Conservation (phyloP, 2,329 filamentous ascomycete species). For the Cordyceps fumosorosea region DNA sequence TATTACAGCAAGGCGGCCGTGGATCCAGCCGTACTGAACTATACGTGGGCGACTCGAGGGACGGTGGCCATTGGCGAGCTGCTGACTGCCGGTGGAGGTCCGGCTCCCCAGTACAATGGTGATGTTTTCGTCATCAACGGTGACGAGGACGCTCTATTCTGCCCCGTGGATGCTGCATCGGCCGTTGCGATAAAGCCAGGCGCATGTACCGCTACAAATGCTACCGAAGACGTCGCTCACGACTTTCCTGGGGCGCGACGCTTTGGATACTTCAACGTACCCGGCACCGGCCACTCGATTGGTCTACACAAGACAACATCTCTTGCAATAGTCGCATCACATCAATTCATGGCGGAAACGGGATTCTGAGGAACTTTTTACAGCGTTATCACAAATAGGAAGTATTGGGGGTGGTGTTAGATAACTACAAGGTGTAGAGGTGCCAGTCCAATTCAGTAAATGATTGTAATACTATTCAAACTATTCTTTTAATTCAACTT, state of each 20-base stretch:
- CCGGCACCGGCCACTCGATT: neutral
- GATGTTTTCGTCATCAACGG: conserved; percentile 10
- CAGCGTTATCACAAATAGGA: neutral
- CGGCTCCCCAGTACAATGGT: neutral
- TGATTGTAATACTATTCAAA: too few species aligned
- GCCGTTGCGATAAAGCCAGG: neutral
- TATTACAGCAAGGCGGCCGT: neutral
- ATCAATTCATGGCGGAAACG: neutral
- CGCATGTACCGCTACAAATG: neutral
- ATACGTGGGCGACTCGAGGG: neutral
- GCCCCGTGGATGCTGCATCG: neutral
- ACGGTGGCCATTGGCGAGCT: neutral
- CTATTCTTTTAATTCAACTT: too few species aligned
- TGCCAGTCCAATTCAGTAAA: too few species aligned
- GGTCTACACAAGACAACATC: neutral
- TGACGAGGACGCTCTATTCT: conserved; percentile 3
- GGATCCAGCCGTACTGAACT: neutral
- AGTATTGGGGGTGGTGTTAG: neutral
- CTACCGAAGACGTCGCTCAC: neutral
- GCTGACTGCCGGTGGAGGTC: neutral
- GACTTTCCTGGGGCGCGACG: neutral
- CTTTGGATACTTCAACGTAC: neutral
- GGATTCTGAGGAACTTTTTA: neutral
- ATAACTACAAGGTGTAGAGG: too few species aligned
- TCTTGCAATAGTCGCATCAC: neutral